Base-by-base conservation (phyloP, 345 rosid species). In the Salix brachista region DNA sequence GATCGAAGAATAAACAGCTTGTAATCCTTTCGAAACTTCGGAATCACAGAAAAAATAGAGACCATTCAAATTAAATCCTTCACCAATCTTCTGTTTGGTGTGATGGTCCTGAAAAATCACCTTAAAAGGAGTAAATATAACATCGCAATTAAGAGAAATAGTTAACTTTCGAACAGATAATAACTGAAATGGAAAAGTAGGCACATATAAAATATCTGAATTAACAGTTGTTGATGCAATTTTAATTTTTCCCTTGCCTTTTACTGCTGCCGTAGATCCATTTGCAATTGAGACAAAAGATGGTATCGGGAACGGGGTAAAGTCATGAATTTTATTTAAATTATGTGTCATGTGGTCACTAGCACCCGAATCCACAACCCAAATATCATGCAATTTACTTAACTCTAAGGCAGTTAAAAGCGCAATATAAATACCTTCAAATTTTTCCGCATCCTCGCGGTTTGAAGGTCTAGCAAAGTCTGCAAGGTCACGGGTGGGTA, bases 141-240 rank as follows among this genome's bases (percentile, higher is more conserved):
- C 61, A 46, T 70, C 60, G 26, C 60, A 70, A 5, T 70, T 70
- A 28, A 70, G 73, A 16, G 73, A 70, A 13, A 60, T 46, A 25
- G 26, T 26, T 8, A 70, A 28, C 14, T 26, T 70, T 14, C 25
- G 21, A 48, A 70, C 39, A 26, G 37, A 70, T 1, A 70, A 39
- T 37, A 46, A 48, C 23, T 46, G n/a, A 44, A 70, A 68, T 4
- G 73, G 41, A 70, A 70, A 70, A 2, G 34, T 26, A 17, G 23
- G 37, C 7, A 70, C 73, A 69, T n/a, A 69, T 1, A 69, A 14
- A 7, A 69, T 52, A 39, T 69, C 73, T 0, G 34, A 32, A 32
- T 32, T 32, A 32, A 32, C 3, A 3, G 34, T 32, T 32, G 4
- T 32, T 32, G 34, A 32, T 0, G 4, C 34, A 32, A 32, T 32